These are phyloP conservation scores for Cicer chorassanicum DNA, from an alignment of 306 rosid genomes.

Conservation along the genomic window DNA sequence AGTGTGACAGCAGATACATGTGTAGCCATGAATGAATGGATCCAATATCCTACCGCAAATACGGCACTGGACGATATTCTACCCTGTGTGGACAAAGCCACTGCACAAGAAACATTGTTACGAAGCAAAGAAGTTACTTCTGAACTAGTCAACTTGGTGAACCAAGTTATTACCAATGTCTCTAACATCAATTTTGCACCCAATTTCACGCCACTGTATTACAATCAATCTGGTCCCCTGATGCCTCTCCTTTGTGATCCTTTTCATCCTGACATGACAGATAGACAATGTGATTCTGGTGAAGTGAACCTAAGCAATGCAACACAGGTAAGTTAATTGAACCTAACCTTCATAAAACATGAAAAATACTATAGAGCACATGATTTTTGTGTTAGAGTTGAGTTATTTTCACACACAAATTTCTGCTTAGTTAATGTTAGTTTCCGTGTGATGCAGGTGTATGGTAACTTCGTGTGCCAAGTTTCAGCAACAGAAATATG, in stretches of 20 bases:
- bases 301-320: slow-evolving; percentile 66
- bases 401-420: no score
- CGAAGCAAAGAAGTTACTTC: slow-evolving; percentile 76
- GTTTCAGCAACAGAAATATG: slow-evolving; percentile 62
- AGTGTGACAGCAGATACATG: slow-evolving; percentile 91
- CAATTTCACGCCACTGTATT: slow-evolving; percentile 54
- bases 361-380: neutral
- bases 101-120: slow-evolving; percentile 65
- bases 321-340: slow-evolving; percentile 54
- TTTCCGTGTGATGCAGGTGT: slow-evolving; percentile 62
- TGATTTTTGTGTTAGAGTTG: neutral
- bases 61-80: slow-evolving; percentile 88
- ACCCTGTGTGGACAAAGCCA: slow-evolving; percentile 79
- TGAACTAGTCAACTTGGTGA: slow-evolving; percentile 62
- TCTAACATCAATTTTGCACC: slow-evolving; percentile 67
- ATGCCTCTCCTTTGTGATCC: slow-evolving; percentile 86
- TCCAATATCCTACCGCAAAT: slow-evolving; percentile 61
- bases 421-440: neutral
- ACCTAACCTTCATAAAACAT: neutral
- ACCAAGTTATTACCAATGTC: slow-evolving; percentile 57
- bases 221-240: slow-evolving; percentile 80
- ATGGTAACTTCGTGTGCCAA: slow-evolving; percentile 62
- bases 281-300: slow-evolving; percentile 57
- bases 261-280: slow-evolving; percentile 54
- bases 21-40: slow-evolving; percentile 91